phyloP scores from a whole-genome alignment of 352 stramenopile species.

The Plasmopara muralis region DNA sequence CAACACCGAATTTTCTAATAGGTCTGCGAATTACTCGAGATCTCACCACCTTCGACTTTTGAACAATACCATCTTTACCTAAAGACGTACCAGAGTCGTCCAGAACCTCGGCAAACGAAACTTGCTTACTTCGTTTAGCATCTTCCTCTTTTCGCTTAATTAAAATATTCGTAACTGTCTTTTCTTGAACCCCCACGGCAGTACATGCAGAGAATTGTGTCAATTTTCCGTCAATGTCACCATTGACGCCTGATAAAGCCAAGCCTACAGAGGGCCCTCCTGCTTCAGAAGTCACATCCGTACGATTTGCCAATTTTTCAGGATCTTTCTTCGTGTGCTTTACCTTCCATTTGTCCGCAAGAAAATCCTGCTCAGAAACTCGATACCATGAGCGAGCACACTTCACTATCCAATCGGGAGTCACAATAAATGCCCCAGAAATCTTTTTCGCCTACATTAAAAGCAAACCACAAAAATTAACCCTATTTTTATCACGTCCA shows the following conservation, averaged over 20 bases:
- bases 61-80: slow-evolving; percentile 18
- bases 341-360: slow-evolving; percentile 55
- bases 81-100: slow-evolving; percentile 23
- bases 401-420: slow-evolving; percentile 76
- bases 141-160: slow-evolving; percentile 9
- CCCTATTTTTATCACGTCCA: background rate
- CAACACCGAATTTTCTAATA: slow-evolving; percentile 23
- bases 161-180: slow-evolving; percentile 16
- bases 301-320: slow-evolving; percentile 13
- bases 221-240: slow-evolving; percentile 6
- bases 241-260: slow-evolving; percentile 4
- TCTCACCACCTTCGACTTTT: slow-evolving; percentile 25
- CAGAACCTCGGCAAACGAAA: slow-evolving; percentile 50
- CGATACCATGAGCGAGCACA: slow-evolving; percentile 64
- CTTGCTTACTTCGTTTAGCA: slow-evolving; percentile 36
- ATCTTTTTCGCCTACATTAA: slow-evolving; percentile 46
- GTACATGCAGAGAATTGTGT: slow-evolving; percentile 3
- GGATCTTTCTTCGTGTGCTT: slow-evolving; percentile 30
- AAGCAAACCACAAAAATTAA: slow-evolving; percentile 4
- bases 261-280: slow-evolving; percentile 1
- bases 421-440: slow-evolving; percentile 55
- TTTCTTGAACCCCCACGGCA: slow-evolving; percentile 8
- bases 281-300: background rate
- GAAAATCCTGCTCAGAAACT: slow-evolving; percentile 54
- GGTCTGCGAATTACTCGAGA: slow-evolving; percentile 27